These are phyloP conservation scores for Sclerotinia subarctica DNA, from an alignment of 2,329 filamentous ascomycete genomes.

Conservation along the genomic window DNA sequence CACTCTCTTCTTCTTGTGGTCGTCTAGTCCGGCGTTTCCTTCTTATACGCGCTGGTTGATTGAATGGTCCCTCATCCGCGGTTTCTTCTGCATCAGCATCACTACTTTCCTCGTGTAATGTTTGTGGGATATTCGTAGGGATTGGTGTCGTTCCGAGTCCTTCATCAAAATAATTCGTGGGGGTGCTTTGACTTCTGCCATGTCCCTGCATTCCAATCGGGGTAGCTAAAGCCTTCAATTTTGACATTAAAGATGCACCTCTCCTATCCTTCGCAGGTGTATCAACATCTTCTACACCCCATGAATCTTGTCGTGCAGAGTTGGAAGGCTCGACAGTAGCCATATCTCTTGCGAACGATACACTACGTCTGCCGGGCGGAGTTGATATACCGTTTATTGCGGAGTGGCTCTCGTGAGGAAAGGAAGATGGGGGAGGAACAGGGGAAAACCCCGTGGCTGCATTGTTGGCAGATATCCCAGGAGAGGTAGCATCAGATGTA, in stretches of 20 bases:
- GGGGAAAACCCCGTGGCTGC: slow-evolving; percentile 14
- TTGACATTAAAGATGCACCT: slow-evolving; percentile 71
- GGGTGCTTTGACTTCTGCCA: slow-evolving; percentile 43
- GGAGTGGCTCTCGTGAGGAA: slow-evolving; percentile 18
- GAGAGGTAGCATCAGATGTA: neutral
- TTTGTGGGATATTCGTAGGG: slow-evolving; percentile 52
- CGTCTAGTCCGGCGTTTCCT: slow-evolving; percentile 63
- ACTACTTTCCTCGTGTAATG: slow-evolving; percentile 57
- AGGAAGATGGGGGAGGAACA: slow-evolving; percentile 24
- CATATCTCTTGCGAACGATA: slow-evolving; percentile 66
- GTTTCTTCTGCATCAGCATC: slow-evolving; percentile 88
- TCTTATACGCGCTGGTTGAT: slow-evolving; percentile 51
- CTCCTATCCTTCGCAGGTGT: slow-evolving; percentile 54
- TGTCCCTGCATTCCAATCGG: slow-evolving; percentile 45
- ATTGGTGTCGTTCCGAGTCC: slow-evolving; percentile 43
- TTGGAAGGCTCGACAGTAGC: slow-evolving; percentile 44
- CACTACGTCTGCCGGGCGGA: slow-evolving; percentile 55
- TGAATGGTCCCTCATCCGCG: slow-evolving; percentile 66
- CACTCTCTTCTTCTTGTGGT: slow-evolving; percentile 52
- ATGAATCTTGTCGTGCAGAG: slow-evolving; percentile 62
- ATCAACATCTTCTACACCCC: slow-evolving; percentile 58
- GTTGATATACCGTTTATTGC: slow-evolving; percentile 33
- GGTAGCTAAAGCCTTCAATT: slow-evolving; percentile 69
- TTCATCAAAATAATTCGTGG: slow-evolving; percentile 37
- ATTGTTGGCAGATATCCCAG: slow-evolving; percentile 9